A percentile compares a stretch with the other conserved stretches of the same genome.
Conservation (phyloP, 495 filamentous ascomycete species). For the Penicillium simplicissimum region DNA sequence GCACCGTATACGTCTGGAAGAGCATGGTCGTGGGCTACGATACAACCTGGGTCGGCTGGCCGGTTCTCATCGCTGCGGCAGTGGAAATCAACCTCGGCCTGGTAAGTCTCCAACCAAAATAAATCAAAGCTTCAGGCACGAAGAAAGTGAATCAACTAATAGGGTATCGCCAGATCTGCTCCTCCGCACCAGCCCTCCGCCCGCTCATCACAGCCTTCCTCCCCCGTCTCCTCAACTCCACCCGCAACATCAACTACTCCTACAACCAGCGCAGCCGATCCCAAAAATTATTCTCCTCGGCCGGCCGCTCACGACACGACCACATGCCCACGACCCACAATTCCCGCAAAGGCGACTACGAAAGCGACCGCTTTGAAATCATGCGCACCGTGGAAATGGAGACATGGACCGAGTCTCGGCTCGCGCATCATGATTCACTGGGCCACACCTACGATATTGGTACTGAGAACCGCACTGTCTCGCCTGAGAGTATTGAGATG, state of each 20-base stretch:
- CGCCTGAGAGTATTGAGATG: slow-evolving; percentile 21
- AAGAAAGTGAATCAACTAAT: neutral
- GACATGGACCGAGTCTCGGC: slow-evolving; percentile 29
- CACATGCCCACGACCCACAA: slow-evolving; percentile 3
- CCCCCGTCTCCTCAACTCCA: slow-evolving; percentile 41
- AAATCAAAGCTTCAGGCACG: neutral
- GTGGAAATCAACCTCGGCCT: slow-evolving; percentile 62
- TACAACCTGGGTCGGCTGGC: slow-evolving; percentile 55
- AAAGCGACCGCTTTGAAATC: slow-evolving; percentile 28
- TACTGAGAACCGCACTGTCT: slow-evolving; percentile 18
- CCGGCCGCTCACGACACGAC: slow-evolving; percentile 23
- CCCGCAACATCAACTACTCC: slow-evolving; percentile 21
- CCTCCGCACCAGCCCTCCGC: slow-evolving; percentile 56
- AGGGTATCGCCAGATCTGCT: slow-evolving; percentile 46
- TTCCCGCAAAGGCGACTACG: slow-evolving; percentile 13
- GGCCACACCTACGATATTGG: slow-evolving; percentile 16
- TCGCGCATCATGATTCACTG: slow-evolving; percentile 17
- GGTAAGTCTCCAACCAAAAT: slow-evolving; percentile 41
- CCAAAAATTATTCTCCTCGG: slow-evolving; percentile 31
- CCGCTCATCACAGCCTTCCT: slow-evolving; percentile 50
- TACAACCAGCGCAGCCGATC: slow-evolving; percentile 24
- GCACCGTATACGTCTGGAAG: slow-evolving; percentile 55
- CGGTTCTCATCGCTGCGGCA: slow-evolving; percentile 51
- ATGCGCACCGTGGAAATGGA: slow-evolving; percentile 41
- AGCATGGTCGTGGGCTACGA: slow-evolving; percentile 52